Evolutionary conservation across 192 early-diverging fungal species (phyloP), one percentile per base, ranked within the genome.

Genomic region (Coemansia sp.): DNA sequence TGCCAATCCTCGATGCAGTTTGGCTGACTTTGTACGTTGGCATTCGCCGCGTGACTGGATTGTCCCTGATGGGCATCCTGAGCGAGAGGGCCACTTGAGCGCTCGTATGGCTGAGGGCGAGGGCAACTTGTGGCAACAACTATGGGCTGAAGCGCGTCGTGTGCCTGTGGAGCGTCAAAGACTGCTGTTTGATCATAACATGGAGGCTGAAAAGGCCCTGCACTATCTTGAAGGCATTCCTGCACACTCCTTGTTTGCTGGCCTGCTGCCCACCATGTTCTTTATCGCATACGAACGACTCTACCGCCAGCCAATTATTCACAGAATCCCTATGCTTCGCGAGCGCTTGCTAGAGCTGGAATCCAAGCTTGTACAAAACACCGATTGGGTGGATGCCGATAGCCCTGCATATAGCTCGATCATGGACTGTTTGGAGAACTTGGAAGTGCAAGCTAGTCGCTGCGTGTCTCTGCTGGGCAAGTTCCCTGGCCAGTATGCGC

Each of bases 21-120:
- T 96, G 30, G 91, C 87, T 7, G 94, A 96, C 46, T 96, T 96
- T 81, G 88, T 96, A 15, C 83, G 94, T 41, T 96, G 94, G 94
- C 88, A 93, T 65, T 94, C 93, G 6, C 94, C 94, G n/a, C 84
- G 89, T 47, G 94, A 96, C 67, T 96, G 91, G 91, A 80, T 87
- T 14, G 81, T 82, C 15, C 86, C 85, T 6, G 77, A 78, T 7
- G 78, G 77, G 23, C 67, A 70, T 9, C 57, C 53, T 23, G 63
- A 64, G 35, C 51, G 69, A 14, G 57, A 64, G 9, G 80, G 74
- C 19, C 40, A 59, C 19, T 63, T 96, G 54, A 93, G 91, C 55
- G 66, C 72, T n/a, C 71, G 94, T 26, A 94, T 97, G 92, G 37
- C 66, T 3, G 86, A 49, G 14, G 38, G 37, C 46, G 80, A 84